Conservation (phyloP, 176 grass and related monocot genomes). For the Musa beccarii region DNA sequence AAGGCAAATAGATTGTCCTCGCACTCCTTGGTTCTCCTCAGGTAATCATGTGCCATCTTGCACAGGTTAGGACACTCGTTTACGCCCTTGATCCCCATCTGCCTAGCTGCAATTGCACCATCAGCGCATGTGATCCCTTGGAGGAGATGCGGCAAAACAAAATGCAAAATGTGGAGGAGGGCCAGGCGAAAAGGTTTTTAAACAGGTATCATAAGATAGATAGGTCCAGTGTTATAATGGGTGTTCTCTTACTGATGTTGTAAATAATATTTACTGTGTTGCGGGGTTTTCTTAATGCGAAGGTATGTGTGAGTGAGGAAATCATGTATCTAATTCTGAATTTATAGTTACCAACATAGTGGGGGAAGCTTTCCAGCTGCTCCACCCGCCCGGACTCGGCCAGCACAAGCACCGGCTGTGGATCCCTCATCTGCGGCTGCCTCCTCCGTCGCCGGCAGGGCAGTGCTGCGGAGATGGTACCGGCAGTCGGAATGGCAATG, state of each 20-base stretch:
- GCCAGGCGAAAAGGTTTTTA: background rate
- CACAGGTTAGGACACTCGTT: constrained; percentile 53
- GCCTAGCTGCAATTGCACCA: constrained; percentile 40
- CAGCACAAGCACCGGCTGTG: constrained; percentile 22
- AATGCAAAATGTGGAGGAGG: background rate
- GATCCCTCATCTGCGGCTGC: background rate
- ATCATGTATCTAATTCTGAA: background rate
- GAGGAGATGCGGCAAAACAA: background rate
- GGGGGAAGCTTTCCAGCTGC: constrained; percentile 51
- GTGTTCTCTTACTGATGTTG: no score
- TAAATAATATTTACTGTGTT: background rate
- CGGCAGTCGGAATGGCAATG: constrained; percentile 20
- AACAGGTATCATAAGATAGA: background rate
- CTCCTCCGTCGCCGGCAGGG: background rate
- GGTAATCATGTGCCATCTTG: constrained; percentile 64
- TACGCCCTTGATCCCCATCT: constrained; percentile 47
- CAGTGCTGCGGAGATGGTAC: constrained; percentile 13
- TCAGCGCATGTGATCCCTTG: constrained; percentile 2
- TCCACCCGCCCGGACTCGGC: constrained; percentile 30
- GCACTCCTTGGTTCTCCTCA: constrained; percentile 44
- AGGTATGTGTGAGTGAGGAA: background rate
- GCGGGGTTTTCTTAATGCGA: background rate
- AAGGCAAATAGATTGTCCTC: constrained; percentile 50
- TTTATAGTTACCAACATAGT: constrained; percentile 39
- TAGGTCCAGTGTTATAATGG: no score